Conservation (phyloP, 140 eudicot genomes). For the Bidens hawaiensis region DNA sequence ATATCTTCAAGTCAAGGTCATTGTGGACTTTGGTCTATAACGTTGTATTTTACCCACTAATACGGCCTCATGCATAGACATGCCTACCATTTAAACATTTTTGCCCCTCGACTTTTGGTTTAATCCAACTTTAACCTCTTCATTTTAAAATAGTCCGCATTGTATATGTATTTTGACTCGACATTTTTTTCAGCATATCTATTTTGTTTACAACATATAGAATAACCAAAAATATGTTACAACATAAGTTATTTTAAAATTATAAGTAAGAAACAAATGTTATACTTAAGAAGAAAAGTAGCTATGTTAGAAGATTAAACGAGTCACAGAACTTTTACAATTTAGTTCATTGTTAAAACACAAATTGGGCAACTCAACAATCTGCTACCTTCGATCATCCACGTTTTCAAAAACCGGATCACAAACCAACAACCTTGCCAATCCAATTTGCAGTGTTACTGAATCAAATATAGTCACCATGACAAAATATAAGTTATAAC, state of each 20-base stretch:
- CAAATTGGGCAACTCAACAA: background rate
- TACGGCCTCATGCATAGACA: constrained; percentile 18
- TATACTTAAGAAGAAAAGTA: too few relatives aligned
- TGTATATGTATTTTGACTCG: background rate
- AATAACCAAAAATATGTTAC: too few relatives aligned
- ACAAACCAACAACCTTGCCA: too few relatives aligned
- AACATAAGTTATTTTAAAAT: too few relatives aligned
- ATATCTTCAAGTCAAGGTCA: background rate
- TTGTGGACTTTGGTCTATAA: background rate
- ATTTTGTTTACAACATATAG: too few relatives aligned
- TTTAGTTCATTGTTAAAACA: background rate
- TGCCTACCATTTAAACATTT: background rate
- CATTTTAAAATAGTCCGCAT: background rate
- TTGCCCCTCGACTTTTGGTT: background rate
- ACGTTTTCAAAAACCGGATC: too few relatives aligned
- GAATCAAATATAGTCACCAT: too few relatives aligned
- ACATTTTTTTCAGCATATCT: background rate
- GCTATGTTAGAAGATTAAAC: too few relatives aligned
- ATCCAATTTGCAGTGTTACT: too few relatives aligned
- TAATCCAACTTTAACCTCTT: background rate
- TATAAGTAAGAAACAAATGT: too few relatives aligned
- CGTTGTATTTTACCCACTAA: constrained; percentile 3
- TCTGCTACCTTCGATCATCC: background rate
- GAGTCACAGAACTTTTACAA: background rate
- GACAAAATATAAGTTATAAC: background rate